phyloP scores from a whole-genome alignment of 73 alveolate species.

The Tetrahymena elliotti region DNA sequence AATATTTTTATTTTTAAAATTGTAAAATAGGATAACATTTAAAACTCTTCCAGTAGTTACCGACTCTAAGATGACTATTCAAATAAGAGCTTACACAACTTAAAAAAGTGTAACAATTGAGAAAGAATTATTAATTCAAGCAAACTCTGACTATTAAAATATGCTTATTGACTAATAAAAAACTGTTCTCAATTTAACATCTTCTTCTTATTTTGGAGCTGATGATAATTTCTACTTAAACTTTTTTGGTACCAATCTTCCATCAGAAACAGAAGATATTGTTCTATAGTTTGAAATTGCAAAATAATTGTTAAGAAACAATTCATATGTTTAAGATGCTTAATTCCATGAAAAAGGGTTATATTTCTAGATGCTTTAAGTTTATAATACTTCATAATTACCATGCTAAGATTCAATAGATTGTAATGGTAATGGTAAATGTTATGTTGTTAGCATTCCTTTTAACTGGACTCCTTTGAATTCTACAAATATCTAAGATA shows the following conservation, averaged over 20 bases:
- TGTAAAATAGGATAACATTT: background rate
- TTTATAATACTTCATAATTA: background rate
- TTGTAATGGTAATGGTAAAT: background rate
- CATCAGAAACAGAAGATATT: background rate
- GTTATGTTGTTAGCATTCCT: background rate
- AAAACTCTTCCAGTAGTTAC: background rate
- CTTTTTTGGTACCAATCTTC: background rate
- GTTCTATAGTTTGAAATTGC: background rate
- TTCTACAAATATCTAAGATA: background rate
- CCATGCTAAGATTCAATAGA: background rate
- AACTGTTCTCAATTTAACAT: background rate
- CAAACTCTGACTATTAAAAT: background rate
- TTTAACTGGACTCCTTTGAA: background rate
- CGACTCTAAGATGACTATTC: background rate
- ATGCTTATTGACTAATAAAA: background rate
- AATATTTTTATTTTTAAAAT: too few relatives aligned
- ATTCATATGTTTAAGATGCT: background rate
- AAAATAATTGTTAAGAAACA: background rate
- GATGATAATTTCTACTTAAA: background rate
- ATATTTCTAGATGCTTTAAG: background rate
- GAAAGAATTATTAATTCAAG: background rate
- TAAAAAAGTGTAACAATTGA: background rate
- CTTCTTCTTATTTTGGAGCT: background rate
- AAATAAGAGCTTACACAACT: background rate
- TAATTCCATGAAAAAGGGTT: background rate